Base-by-base conservation (phyloP, 2,329 filamentous ascomycete species). In the Teratosphaeria epicoccoides region DNA sequence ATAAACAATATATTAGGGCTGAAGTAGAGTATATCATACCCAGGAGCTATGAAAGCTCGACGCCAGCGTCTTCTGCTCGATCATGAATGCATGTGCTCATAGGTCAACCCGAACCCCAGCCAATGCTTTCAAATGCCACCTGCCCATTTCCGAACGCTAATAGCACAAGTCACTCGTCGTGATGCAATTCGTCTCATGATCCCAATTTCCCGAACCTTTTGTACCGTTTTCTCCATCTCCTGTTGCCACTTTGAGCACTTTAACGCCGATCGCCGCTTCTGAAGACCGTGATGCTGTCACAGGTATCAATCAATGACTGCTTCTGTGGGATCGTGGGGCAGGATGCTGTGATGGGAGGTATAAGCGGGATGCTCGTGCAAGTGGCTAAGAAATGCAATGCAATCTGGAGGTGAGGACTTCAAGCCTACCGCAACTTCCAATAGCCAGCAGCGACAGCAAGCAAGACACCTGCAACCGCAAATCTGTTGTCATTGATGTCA, bases 371-470 rank as follows among this genome's bases (percentile, higher is more conserved):
- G 33, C 33, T 40, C 33, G 20, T 40, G 33, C n/a, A n/a, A 20
- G 20, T 17, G 33, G 33, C 33, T 40, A 17, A 17, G n/a, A 20
- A 2, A 2, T 40, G 33, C n/a, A 40, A 17, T 40, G 33, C 33
- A 17, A 17, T 14, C 9, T 20, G 33, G 33, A 17, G 14, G 14
- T 3, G n/a, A 17, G 33, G n/a, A 7, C 33, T 46, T 24, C 44
- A 46, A 46, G 44, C 52, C 29, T 51, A 50, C 46, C 50, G 46
- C 40, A 52, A 24, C 45, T 55, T 55, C 49, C 49, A 55, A 12
- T 24, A n/a, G 11, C 52, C 50, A 20, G 25, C 50, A 11, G 46
- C 52, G n/a, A 55, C 47, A 17, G 52, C 52, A 10, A 52, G 6
- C 20, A 43, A 25, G 17, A 52, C n/a, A 25, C 52, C 52, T 5